phyloP scores from a whole-genome alignment of 768 basidiomycete genomes.

The Termitomyces titanicus region DNA sequence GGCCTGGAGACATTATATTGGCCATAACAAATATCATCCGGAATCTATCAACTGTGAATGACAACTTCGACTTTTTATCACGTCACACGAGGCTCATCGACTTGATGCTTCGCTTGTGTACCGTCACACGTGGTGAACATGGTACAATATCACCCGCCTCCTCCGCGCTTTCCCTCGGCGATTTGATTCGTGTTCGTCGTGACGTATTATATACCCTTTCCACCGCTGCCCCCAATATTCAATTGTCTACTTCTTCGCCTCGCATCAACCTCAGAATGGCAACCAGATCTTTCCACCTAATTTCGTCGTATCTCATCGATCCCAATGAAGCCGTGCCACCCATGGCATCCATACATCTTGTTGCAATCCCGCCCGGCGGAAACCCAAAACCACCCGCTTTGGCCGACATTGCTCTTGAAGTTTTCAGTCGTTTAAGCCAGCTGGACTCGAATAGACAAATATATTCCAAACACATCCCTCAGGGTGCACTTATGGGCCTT shows the following conservation, averaged over 20 bases:
- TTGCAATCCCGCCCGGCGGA: conserved; percentile 38
- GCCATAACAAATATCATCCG: conserved; percentile 77
- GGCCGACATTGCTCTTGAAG: conserved; percentile 78
- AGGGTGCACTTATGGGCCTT: conserved; percentile 52
- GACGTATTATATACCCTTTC: conserved; percentile 71
- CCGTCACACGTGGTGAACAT: conserved; percentile 34
- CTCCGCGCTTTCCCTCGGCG: conserved; percentile 60
- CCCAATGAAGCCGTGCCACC: conserved; percentile 64
- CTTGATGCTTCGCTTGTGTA: conserved; percentile 67
- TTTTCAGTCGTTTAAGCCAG: conserved; percentile 76
- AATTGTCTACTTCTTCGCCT: conserved; percentile 42
- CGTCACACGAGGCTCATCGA: conserved; percentile 61
- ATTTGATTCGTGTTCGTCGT: conserved; percentile 70
- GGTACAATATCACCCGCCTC: conserved; percentile 42
- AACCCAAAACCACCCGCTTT: conserved; percentile 53
- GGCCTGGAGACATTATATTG: conserved; percentile 65
- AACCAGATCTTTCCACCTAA: conserved; percentile 57
- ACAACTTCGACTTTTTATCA: conserved; percentile 69
- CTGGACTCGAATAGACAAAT: conserved; percentile 76
- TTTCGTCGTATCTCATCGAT: conserved; percentile 76
- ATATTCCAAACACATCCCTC: conserved; percentile 58
- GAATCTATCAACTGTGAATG: conserved; percentile 72
- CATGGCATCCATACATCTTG: conserved; percentile 50
- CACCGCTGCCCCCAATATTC: conserved; percentile 52
- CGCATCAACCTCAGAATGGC: conserved; percentile 44